A percentile compares a stretch with the other conserved stretches of the same genome.
Conservation (phyloP, 1,284 basidiomycete genomes). For the Rhodofomes roseus region DNA sequence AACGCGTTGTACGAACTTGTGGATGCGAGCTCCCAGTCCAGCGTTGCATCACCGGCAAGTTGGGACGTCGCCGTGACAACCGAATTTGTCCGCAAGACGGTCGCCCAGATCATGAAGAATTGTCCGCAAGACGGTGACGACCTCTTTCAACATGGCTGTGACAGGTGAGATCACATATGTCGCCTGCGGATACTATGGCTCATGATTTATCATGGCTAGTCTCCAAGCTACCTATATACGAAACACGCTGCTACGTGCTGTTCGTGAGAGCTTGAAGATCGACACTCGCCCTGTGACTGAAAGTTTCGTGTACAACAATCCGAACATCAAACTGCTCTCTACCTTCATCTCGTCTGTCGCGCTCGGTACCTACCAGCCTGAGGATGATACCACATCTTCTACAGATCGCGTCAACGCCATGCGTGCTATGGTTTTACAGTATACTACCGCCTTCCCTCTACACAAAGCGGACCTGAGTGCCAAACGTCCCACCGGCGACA, state of each 20-base stretch:
- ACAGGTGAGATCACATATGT: slow-evolving; percentile 30
- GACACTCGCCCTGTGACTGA: slow-evolving; percentile 19
- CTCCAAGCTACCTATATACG: slow-evolving; percentile 40
- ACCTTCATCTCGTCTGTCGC: slow-evolving; percentile 17
- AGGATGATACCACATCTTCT: slow-evolving; percentile 1
- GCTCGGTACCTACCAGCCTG: not conserved
- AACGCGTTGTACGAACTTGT: slow-evolving; percentile 21
- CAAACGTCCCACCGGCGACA: not conserved
- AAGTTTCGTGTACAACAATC: slow-evolving; percentile 34
- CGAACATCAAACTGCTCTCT: slow-evolving; percentile 28
- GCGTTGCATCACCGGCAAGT: slow-evolving; percentile 18
- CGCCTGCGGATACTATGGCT: too few species aligned
- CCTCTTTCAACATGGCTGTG: slow-evolving; percentile 41
- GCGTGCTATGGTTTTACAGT: slow-evolving; percentile 28
- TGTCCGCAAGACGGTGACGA: slow-evolving; percentile 33
- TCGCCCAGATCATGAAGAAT: slow-evolving; percentile 24
- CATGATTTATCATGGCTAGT: slow-evolving; percentile 13
- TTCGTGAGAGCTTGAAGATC: slow-evolving; percentile 23
- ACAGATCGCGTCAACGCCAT: slow-evolving; percentile 21
- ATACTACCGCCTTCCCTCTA: slow-evolving; percentile 25
- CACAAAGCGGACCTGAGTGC: not conserved
- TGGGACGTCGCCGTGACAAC: slow-evolving; percentile 24
- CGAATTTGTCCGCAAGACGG: slow-evolving; percentile 27
- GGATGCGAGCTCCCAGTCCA: slow-evolving; percentile 21
- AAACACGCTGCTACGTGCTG: slow-evolving; percentile 32